Conservation (phyloP, 495 filamentous ascomycete species). For the Neurospora hispaniola region DNA sequence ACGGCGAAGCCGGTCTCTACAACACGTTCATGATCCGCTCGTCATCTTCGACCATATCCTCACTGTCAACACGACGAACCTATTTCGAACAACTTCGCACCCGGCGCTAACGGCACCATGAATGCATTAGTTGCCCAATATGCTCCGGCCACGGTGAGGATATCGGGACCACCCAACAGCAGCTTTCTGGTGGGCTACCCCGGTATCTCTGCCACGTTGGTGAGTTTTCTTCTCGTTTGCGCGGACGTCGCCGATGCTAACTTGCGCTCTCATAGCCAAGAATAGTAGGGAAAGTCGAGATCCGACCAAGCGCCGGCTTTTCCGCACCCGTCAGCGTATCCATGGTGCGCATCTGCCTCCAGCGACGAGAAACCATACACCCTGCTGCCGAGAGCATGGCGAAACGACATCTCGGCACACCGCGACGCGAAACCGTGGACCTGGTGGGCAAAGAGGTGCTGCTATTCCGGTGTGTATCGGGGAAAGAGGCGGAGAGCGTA, state of each 20-base stretch:
- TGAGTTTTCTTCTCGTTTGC: constrained; percentile 35
- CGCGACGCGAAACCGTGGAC: constrained; percentile 81
- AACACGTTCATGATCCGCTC: constrained; percentile 16
- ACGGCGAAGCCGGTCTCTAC: constrained; percentile 12
- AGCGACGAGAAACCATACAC: constrained; percentile 91
- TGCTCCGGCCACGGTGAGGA: constrained; percentile 75
- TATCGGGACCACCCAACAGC: constrained; percentile 94
- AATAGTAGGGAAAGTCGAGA: constrained; percentile 97
- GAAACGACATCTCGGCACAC: constrained; percentile 84
- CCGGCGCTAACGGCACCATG: constrained; percentile 20
- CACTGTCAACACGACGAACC: background rate
- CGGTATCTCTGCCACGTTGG: constrained; percentile 94
- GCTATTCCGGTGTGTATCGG: constrained; percentile 73
- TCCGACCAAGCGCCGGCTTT: constrained; percentile 71
- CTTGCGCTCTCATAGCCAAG: constrained; percentile 53
- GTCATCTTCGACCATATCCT: constrained; percentile 8
- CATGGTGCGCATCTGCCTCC: constrained; percentile 86
- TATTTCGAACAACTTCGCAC: background rate
- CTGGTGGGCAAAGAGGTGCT: constrained; percentile 93
- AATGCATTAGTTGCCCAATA: constrained; percentile 11
- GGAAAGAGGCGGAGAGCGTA: constrained; percentile 76
- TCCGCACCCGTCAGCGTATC: constrained; percentile 85
- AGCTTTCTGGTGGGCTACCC: constrained; percentile 95
- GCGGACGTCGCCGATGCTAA: constrained; percentile 9
- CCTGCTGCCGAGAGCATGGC: constrained; percentile 88